Evolutionary conservation across 148 eudicot genomes (phyloP).

Genomic region (Chenopodium quinoa): DNA sequence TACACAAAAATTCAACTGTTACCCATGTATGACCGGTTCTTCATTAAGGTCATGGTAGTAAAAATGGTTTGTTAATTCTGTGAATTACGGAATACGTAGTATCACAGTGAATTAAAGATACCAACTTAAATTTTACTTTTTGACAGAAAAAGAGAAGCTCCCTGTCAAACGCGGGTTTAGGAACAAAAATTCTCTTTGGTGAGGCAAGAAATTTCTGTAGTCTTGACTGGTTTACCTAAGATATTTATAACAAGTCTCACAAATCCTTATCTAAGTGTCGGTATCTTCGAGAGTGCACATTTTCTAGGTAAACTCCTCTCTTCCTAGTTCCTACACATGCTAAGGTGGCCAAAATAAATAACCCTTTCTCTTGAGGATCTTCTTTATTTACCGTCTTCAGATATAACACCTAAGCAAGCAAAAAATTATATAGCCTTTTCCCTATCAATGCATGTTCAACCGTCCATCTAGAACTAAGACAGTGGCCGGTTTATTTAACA

Average conservation of each 20-base stretch:
- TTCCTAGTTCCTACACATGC: neutral
- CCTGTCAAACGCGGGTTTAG: neutral
- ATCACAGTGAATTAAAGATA: neutral
- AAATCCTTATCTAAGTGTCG: neutral
- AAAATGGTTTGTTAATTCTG: neutral
- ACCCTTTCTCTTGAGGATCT: too few species aligned
- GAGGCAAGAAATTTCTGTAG: neutral
- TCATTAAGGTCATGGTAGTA: neutral
- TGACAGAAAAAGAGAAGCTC: neutral
- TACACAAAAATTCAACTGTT: neutral
- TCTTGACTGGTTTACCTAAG: neutral
- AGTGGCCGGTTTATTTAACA: too few species aligned
- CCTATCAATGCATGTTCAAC: too few species aligned
- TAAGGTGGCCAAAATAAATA: neutral
- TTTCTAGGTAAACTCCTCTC: neutral
- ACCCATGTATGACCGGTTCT: neutral
- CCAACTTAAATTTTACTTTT: neutral
- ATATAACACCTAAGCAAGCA: too few species aligned
- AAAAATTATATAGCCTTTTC: too few species aligned
- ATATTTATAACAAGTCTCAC: neutral
- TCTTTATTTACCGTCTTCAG: too few species aligned
- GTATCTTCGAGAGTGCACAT: neutral
- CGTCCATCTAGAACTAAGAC: too few species aligned
- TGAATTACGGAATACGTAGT: too few species aligned
- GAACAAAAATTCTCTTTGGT: neutral